Conservation (phyloP, 495 filamentous ascomycete species). For the Acidomyces sp. region DNA sequence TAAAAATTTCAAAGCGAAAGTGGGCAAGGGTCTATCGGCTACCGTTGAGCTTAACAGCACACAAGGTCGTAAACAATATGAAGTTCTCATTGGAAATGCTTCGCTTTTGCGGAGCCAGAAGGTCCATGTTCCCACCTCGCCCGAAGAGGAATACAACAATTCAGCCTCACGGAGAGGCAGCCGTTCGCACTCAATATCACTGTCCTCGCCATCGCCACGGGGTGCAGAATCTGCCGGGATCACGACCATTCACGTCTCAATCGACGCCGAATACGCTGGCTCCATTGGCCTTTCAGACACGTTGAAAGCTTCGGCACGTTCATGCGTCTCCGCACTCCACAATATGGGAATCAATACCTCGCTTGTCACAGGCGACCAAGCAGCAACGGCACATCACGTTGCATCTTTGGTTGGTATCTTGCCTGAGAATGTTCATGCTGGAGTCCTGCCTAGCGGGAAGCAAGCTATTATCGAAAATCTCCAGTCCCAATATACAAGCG, state of each 20-base stretch:
- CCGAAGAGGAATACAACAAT: conserved; percentile 28
- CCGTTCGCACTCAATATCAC: too few species aligned
- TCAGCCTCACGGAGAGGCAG: conserved; percentile 32
- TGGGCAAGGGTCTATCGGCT: conserved; percentile 79
- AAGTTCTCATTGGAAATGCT: conserved; percentile 71
- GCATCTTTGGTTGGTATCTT: conserved; percentile 75
- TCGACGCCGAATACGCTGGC: conserved; percentile 67
- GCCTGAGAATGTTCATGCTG: conserved; percentile 58
- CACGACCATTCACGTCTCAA: conserved; percentile 82
- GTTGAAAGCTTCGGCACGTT: conserved; percentile 75
- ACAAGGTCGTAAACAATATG: conserved; percentile 53
- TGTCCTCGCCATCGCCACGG: conserved; percentile 21
- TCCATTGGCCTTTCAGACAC: conserved; percentile 74
- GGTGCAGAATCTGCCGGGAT: conserved; percentile 41
- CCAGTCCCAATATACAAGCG: conserved; percentile 47
- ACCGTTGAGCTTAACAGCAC: conserved; percentile 60
- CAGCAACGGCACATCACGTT: conserved; percentile 65
- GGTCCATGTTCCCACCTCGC: conserved; percentile 50
- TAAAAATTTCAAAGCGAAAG: conserved; percentile 67
- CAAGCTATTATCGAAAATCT: conserved; percentile 67
- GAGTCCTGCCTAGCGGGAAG: conserved; percentile 77
- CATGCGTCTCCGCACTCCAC: conserved; percentile 68
- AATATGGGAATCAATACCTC: conserved; percentile 73
- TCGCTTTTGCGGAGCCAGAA: conserved; percentile 57
- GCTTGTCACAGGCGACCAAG: conserved; percentile 89